phyloP scores from a whole-genome alignment of 2,329 filamentous ascomycete genomes.

The Venturiaceae sp. region DNA sequence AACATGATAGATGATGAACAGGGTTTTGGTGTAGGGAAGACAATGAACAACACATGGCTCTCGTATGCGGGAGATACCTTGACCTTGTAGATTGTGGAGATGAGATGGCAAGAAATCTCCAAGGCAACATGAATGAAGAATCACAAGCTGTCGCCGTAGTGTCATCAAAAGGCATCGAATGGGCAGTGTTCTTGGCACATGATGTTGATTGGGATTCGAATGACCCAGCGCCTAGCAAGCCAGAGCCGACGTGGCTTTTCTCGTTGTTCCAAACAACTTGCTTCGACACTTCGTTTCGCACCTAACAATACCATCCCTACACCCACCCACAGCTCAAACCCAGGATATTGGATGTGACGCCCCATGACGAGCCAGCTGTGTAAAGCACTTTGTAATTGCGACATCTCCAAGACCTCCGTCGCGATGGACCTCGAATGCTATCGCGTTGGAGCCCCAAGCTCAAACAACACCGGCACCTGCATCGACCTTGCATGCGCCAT shows the following conservation, averaged over 20 bases:
- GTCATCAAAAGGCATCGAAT: background rate
- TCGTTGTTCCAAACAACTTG: background rate
- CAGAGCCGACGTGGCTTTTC: too few species aligned
- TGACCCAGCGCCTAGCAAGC: background rate
- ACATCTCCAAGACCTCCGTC: background rate
- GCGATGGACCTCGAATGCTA: background rate
- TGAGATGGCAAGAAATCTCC: background rate
- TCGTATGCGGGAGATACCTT: background rate
- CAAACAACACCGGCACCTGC: background rate
- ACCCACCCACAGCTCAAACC: background rate
- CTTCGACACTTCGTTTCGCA: background rate
- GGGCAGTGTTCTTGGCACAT: background rate
- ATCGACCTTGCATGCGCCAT: background rate
- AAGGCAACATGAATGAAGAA: background rate
- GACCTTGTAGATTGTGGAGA: background rate
- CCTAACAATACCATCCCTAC: background rate
- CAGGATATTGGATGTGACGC: background rate
- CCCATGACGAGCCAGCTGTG: background rate
- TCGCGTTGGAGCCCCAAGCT: background rate
- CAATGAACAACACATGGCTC: background rate
- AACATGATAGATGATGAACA: background rate
- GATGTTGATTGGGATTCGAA: background rate
- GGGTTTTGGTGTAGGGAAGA: background rate
- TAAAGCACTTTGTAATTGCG: background rate
- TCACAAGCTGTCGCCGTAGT: too few species aligned